A percentile compares a stretch with the other conserved stretches of the same genome.
Conservation (phyloP, 2,329 filamentous ascomycete species). For the Microcyclosporella mali region DNA sequence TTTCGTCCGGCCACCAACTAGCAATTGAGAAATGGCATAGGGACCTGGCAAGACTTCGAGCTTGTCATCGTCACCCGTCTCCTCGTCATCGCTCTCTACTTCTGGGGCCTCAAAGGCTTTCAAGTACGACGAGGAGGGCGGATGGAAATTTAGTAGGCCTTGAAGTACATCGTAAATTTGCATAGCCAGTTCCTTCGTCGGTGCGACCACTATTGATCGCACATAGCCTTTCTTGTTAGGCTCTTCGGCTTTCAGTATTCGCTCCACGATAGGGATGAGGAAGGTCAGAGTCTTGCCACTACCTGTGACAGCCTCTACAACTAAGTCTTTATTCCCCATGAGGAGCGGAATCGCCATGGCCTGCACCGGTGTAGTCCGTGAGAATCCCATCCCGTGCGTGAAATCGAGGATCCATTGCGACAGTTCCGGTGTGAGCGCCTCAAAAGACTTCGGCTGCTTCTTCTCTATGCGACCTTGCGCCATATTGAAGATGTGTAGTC, state of each 20-base stretch:
- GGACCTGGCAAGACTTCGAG: conserved; percentile 40
- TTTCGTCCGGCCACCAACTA: conserved; percentile 76
- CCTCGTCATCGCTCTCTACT: conserved; percentile 38
- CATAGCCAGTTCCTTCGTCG: conserved; percentile 81
- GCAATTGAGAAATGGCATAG: conserved; percentile 73
- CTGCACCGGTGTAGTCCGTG: conserved; percentile 89
- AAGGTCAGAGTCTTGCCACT: conserved; percentile 88
- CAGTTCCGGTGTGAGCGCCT: conserved; percentile 61
- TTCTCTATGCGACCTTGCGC: conserved; percentile 18
- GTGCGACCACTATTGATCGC: conserved; percentile 83
- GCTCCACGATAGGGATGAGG: conserved; percentile 74
- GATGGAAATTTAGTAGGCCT: conserved; percentile 75
- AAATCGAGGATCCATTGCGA: conserved; percentile 84
- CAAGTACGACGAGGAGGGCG: conserved; percentile 63
- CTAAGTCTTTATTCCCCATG: conserved; percentile 83
- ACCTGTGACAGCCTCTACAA: conserved; percentile 85
- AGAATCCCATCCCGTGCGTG: conserved; percentile 76
- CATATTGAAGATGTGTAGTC: conserved; percentile 10
- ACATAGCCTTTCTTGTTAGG: conserved; percentile 86
- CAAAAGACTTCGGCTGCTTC: conserved; percentile 54
- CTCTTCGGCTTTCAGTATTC: conserved; percentile 70
- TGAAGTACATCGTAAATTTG: conserved; percentile 81
- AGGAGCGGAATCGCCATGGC: conserved; percentile 85
- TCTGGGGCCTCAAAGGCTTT: conserved; percentile 41
- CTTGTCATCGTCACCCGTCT: conserved; percentile 33